phyloP scores from a whole-genome alignment of 2,329 filamentous ascomycete species.

The Xylariomycetidae sp. region DNA sequence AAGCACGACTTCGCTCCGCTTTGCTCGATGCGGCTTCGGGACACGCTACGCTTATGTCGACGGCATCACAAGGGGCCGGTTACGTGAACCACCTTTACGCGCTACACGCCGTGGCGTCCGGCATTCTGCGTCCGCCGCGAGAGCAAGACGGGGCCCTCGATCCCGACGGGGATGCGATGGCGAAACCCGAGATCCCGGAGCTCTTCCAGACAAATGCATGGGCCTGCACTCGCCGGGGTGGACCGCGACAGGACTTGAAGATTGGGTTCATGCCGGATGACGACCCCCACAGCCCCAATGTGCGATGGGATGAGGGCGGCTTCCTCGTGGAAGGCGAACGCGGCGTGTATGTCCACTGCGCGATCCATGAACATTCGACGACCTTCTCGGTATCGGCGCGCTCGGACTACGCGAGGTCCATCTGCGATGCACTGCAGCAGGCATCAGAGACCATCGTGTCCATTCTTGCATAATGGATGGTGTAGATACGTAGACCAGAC shows the following conservation, averaged over 20 bases:
- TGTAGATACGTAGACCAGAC: no score
- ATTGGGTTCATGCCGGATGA: slow-evolving; percentile 11
- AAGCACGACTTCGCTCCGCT: neutral
- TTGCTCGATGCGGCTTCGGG: slow-evolving; percentile 3
- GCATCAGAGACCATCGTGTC: no score
- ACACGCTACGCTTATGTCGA: slow-evolving; percentile 4
- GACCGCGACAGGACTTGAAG: slow-evolving; percentile 11
- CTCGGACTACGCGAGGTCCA: slow-evolving; percentile 3
- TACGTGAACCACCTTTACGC: slow-evolving; percentile 10
- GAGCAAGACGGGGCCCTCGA: no score
- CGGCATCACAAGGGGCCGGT: slow-evolving; percentile 4
- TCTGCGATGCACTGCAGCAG: neutral
- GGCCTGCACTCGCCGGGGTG: slow-evolving; percentile 10
- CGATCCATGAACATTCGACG: slow-evolving; percentile 3
- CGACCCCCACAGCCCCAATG: slow-evolving; percentile 1
- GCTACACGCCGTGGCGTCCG: no score
- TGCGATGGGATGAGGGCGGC: slow-evolving; percentile 9
- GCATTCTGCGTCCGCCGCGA: no score
- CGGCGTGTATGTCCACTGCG: slow-evolving; percentile 12
- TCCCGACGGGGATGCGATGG: no score
- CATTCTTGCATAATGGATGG: no score
- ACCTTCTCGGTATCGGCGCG: slow-evolving; percentile 6
- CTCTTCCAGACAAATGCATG: slow-evolving; percentile 11
- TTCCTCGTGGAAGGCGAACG: slow-evolving; percentile 10
- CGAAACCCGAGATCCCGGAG: neutral